Evolutionary conservation across 2,329 filamentous ascomycete genomes (phyloP).

Genomic region (Fusarium keratoplasticum): DNA sequence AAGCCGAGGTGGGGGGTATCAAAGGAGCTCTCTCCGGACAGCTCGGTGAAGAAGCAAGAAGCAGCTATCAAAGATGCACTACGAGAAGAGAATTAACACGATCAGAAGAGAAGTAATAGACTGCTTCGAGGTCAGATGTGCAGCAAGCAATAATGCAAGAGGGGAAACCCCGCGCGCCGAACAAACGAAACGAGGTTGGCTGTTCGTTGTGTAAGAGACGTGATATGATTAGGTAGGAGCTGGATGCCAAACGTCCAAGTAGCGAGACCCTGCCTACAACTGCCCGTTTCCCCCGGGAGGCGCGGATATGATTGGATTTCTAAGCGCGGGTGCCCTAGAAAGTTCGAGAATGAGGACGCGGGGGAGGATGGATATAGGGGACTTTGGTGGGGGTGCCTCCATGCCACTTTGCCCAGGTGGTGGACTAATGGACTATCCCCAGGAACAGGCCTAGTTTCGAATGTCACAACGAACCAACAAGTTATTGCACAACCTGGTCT

Average conservation of each 20-base stretch:
- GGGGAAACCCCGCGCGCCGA: not conserved
- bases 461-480: not conserved
- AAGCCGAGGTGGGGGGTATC: not conserved
- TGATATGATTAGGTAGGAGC: not conserved
- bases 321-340: slow-evolving; percentile 44
- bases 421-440: not conserved
- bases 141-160: slow-evolving; percentile 1
- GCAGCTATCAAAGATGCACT: not conserved
- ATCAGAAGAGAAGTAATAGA: not conserved
- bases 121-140: not conserved
- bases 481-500: not conserved
- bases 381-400: slow-evolving; percentile 3
- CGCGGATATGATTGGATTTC: slow-evolving; percentile 43
- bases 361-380: not conserved
- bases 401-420: not conserved
- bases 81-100: not conserved
- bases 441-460: not conserved
- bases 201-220: not conserved
- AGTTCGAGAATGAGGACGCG: slow-evolving; percentile 41
- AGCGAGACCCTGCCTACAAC: not conserved
- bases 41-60: not conserved
- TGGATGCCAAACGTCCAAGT: not conserved
- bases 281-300: not conserved
- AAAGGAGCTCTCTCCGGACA: not conserved
- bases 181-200: not conserved